Evolutionary conservation across 441 rosid species (phyloP).

Genomic region (Erodium texanum): DNA sequence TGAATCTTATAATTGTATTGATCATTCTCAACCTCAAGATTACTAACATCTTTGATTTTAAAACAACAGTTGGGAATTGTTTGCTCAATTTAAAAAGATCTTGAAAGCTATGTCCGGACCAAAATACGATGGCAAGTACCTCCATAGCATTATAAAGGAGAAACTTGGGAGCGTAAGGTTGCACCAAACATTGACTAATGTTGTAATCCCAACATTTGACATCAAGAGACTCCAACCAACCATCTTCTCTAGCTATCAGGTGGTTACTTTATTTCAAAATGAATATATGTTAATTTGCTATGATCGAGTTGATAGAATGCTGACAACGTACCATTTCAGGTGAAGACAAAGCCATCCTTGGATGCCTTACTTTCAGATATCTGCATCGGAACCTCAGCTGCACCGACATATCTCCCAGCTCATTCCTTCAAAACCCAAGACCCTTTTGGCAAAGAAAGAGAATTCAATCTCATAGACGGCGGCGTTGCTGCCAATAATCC

Average conservation of each 20-base stretch:
- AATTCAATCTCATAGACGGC: slow-evolving; percentile 59
- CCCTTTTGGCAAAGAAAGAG: slow-evolving; percentile 24
- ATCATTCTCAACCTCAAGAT: too few species aligned
- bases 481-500: slow-evolving; percentile 65
- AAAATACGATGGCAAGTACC: slow-evolving; percentile 56
- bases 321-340: too few species aligned
- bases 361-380: slow-evolving; percentile 48
- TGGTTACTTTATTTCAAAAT: slow-evolving; percentile 13
- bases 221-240: slow-evolving; percentile 64
- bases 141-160: slow-evolving; percentile 25
- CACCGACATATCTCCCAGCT: slow-evolving; percentile 66
- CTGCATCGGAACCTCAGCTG: slow-evolving; percentile 50
- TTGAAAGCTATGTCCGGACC: slow-evolving; percentile 23
- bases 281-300: too few species aligned
- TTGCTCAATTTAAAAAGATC: neutral
- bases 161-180: slow-evolving; percentile 36
- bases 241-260: slow-evolving; percentile 65
- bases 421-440: slow-evolving; percentile 41
- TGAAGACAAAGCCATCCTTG: neutral
- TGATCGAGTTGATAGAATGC: too few species aligned
- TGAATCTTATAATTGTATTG: too few species aligned
- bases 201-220: slow-evolving; percentile 75
- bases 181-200: slow-evolving; percentile 51
- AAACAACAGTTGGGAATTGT: neutral
- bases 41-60: neutral